Percentiles rank a stretch among this genome's conserved stretches.
phyloP scores from a whole-genome alignment of 108 stramenopile genomes.

The Cyclostephanos tholiformis region DNA sequence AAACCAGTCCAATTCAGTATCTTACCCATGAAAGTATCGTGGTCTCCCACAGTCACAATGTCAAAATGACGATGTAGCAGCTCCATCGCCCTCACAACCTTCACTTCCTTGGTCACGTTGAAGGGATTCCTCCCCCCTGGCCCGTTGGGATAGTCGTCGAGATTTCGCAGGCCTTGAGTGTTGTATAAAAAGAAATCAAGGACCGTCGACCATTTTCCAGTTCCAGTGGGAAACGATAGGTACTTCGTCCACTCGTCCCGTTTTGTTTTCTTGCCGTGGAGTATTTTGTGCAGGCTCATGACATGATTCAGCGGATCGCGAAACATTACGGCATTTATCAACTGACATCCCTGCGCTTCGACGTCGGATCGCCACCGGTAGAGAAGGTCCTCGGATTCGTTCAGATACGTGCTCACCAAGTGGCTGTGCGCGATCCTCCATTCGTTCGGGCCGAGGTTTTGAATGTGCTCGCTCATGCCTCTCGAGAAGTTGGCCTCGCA shows the following conservation, averaged over 20 bases:
- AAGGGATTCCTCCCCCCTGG: slow-evolving; percentile 24
- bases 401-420: slow-evolving; percentile 26
- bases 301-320: slow-evolving; percentile 51
- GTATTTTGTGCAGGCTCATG: slow-evolving; percentile 42
- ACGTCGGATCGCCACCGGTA: slow-evolving; percentile 39
- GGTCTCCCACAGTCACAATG: slow-evolving; percentile 22
- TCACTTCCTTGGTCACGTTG: slow-evolving; percentile 18
- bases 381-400: slow-evolving; percentile 30
- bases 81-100: slow-evolving; percentile 23
- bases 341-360: slow-evolving; percentile 41
- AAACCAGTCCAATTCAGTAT: slow-evolving; percentile 19
- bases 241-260: slow-evolving; percentile 38
- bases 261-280: slow-evolving; percentile 20
- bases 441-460: slow-evolving; percentile 45
- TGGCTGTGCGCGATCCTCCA: slow-evolving; percentile 50
- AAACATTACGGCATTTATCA: slow-evolving; percentile 47
- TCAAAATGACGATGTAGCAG: slow-evolving; percentile 34
- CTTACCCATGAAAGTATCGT: not conserved
- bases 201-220: slow-evolving; percentile 34
- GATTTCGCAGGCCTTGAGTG: slow-evolving; percentile 27
- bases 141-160: slow-evolving; percentile 29
- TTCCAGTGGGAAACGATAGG: slow-evolving; percentile 15
- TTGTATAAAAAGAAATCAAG: slow-evolving; percentile 50
- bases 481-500: slow-evolving; percentile 1
- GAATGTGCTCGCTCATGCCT: slow-evolving; percentile 19